A percentile compares a stretch with the other conserved stretches of the same genome.
Evolutionary conservation across 805 yeast genomes (phyloP).

Genomic region (Sungouiella thailandica): DNA sequence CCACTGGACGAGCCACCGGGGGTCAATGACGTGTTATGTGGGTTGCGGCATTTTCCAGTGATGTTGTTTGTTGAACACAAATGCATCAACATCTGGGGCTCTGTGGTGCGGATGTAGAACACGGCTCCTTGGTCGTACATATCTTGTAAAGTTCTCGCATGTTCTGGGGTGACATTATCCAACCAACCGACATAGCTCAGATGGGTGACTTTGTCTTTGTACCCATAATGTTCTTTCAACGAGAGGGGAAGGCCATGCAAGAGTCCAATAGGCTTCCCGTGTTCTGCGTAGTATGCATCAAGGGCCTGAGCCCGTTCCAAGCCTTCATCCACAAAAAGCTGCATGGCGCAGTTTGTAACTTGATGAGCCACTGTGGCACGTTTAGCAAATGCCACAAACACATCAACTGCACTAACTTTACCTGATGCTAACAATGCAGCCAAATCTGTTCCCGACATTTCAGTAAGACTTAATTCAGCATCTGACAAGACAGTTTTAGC

Average conservation of each 20-base stretch:
- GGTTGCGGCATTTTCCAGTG: constrained; percentile 15
- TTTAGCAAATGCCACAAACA: constrained; percentile 13
- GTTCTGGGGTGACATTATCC: constrained; percentile 9
- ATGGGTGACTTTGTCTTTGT: constrained; percentile 13
- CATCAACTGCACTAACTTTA: constrained; percentile 10
- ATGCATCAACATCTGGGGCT: constrained; percentile 17
- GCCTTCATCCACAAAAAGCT: constrained; percentile 16
- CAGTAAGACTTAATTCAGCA: constrained; percentile 10
- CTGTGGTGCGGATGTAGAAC: constrained; percentile 14
- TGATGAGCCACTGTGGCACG: constrained; percentile 16
- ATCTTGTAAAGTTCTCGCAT: constrained; percentile 6
- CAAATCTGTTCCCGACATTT: constrained; percentile 9
- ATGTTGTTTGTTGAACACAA: constrained; percentile 15
- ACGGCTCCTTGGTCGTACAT: constrained; percentile 14
- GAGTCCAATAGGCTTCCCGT: constrained; percentile 12
- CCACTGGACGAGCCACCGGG: constrained; percentile 17
- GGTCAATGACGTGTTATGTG: constrained; percentile 12
- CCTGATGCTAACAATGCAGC: constrained; percentile 12
- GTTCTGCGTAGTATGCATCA: constrained; percentile 8
- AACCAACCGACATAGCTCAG: constrained; percentile 12
- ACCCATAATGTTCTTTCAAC: constrained; percentile 14
- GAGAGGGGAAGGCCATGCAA: constrained; percentile 17
- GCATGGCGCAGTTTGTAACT: constrained; percentile 17
- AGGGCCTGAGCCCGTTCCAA: constrained; percentile 14
- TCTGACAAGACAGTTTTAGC: constrained; percentile 8